phyloP scores from a whole-genome alignment of 1,284 basidiomycete genomes.

The Rhizopogon hawkerae region DNA sequence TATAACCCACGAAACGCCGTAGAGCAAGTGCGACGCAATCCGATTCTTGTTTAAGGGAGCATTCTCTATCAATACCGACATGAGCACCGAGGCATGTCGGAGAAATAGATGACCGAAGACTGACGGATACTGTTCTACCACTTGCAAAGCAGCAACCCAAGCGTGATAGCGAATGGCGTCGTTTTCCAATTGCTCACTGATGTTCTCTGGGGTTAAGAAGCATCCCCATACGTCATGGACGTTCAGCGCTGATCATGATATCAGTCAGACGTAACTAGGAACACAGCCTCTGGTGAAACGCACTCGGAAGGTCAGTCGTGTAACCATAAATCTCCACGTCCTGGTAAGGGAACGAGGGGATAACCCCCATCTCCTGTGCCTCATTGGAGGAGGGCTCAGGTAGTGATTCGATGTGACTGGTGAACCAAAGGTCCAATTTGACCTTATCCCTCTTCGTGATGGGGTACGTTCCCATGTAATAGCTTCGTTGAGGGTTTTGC shows the following conservation, averaged over 20 bases:
- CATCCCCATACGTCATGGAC: slow-evolving; percentile 33
- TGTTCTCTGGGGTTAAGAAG: slow-evolving; percentile 27
- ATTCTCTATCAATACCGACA: not conserved
- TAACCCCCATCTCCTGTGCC: slow-evolving; percentile 6
- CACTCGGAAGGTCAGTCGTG: slow-evolving; percentile 32
- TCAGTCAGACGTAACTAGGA: not conserved
- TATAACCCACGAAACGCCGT: slow-evolving; percentile 20
- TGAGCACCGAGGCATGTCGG: not conserved
- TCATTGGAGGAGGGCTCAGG: slow-evolving; percentile 1
- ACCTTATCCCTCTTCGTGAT: not conserved
- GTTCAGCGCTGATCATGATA: slow-evolving; percentile 26
- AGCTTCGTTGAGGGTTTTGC: not conserved
- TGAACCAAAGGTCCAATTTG: not conserved
- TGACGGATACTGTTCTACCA: slow-evolving; percentile 27
- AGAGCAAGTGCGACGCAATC: slow-evolving; percentile 16
- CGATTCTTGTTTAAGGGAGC: slow-evolving; percentile 4
- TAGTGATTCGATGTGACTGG: not conserved
- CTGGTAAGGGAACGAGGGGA: slow-evolving; percentile 24
- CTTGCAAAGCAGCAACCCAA: slow-evolving; percentile 36
- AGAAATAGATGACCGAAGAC: slow-evolving; percentile 13
- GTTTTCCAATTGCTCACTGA: slow-evolving; percentile 18
- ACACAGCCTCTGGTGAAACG: slow-evolving; percentile 13
- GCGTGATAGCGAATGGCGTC: slow-evolving; percentile 32
- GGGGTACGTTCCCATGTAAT: not conserved
- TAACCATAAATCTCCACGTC: slow-evolving; percentile 24